Evolutionary conservation across 495 filamentous ascomycete species (phyloP), one percentile per base, ranked within the genome.

Genomic region (Hyaloscypha finlandica): DNA sequence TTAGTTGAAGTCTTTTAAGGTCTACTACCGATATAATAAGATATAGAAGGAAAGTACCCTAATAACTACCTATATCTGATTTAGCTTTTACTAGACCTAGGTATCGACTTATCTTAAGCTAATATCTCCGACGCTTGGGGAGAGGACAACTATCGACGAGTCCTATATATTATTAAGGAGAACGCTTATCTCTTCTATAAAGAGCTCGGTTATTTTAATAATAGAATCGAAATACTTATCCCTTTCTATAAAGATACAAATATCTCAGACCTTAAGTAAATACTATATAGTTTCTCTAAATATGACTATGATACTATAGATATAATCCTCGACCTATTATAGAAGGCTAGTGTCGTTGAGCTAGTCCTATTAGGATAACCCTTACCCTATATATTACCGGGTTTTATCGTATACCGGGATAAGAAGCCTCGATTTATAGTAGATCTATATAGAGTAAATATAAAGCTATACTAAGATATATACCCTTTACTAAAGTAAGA

Each of bases 401-500:
- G 45, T 0, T 71, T 71, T 42, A 19, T 66, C 1, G 63, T 71
- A 2, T 71, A 54, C 63, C 58, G 60, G 22, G 61, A 66, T 11
- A 29, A 57, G 0, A 69, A 71, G 35, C 70, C 70, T 19, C n/a
- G 59, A 29, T 51, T 71, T 2, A 58, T 71, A 4, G 42, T 71
- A 22, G 57, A 71, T 32, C 48, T 71, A 12, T 31, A 62, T 2
- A 31, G 56, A 8, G 53, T 71, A 6, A 71, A 71, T 52, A 63
- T 51, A 4, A 51, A 62, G 25, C 5, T 71, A 8, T 8, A 63
- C 3, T 14, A 22, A 0, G 58, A 71, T 33, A 55, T 51, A 1
- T 71, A 71, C 39, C 63, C 59, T 0, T 37, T 70, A 2, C 64
- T 57, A 1, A 29, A 59, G 25, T 14, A 63, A 64, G 61, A 63